These are phyloP conservation scores for Apiospora arundinis DNA, from an alignment of 2,329 filamentous ascomycete genomes.

Conservation along the genomic window DNA sequence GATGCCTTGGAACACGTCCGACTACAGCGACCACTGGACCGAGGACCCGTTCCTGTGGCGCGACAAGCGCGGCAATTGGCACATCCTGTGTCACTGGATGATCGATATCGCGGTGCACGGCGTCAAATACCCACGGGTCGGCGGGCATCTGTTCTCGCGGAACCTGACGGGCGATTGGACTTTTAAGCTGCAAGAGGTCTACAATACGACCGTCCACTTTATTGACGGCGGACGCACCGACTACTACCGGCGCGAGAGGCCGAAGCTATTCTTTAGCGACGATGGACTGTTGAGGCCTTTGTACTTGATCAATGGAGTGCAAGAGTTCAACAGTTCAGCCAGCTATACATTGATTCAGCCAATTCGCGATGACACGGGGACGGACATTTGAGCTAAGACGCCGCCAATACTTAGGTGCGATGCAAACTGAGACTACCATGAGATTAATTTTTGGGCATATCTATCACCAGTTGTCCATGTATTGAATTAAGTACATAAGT, in stretches of 20 bases:
- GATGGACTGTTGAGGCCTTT: slow-evolving; percentile 53
- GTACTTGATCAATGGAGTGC: slow-evolving; percentile 54
- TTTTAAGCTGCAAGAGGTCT: slow-evolving; percentile 42
- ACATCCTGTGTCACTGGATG: slow-evolving; percentile 37
- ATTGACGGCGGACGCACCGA: slow-evolving; percentile 47
- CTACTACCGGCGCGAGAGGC: slow-evolving; percentile 52
- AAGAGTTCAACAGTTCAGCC: slow-evolving; percentile 42
- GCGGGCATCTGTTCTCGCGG: slow-evolving; percentile 34
- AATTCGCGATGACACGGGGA: slow-evolving; percentile 33
- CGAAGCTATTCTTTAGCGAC: slow-evolving; percentile 55
- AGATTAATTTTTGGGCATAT: neutral
- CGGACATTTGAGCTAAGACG: neutral
- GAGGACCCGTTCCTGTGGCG: slow-evolving; percentile 41
- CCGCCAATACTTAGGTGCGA: no score
- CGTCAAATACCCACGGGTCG: slow-evolving; percentile 35
- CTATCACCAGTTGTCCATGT: no score
- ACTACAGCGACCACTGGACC: slow-evolving; percentile 34
- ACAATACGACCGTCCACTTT: slow-evolving; percentile 41
- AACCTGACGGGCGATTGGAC: slow-evolving; percentile 33
- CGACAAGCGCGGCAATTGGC: slow-evolving; percentile 38
- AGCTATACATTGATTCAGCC: slow-evolving; percentile 52
- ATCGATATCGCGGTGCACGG: slow-evolving; percentile 34
- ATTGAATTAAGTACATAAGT: neutral
- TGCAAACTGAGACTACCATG: neutral
- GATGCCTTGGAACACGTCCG: slow-evolving; percentile 35